A percentile compares a stretch with the other conserved stretches of the same genome.
phyloP scores from a whole-genome alignment of 495 filamentous ascomycete genomes.

The Penicillium malachiteum region DNA sequence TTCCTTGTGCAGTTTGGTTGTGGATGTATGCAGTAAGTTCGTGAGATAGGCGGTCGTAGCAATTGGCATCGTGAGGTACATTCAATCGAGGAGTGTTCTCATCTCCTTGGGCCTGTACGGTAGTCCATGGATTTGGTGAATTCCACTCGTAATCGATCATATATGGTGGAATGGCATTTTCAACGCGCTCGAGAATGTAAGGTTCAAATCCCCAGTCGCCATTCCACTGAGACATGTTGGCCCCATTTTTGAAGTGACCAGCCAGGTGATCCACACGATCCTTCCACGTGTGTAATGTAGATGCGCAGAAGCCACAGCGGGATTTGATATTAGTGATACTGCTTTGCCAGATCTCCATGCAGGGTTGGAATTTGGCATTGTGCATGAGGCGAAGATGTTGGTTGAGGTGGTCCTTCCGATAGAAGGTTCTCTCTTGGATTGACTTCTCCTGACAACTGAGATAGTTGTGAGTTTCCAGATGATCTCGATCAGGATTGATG shows the following conservation, averaged over 20 bases:
- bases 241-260: slow-evolving; percentile 70
- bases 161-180: slow-evolving; percentile 69
- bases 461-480: slow-evolving; percentile 75
- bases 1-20: slow-evolving; percentile 46
- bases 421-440: slow-evolving; percentile 73
- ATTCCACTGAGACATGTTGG: slow-evolving; percentile 73
- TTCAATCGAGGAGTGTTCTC: slow-evolving; percentile 19
- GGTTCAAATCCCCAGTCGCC: slow-evolving; percentile 79
- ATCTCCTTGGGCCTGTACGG: slow-evolving; percentile 19
- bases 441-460: slow-evolving; percentile 72
- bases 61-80: slow-evolving; percentile 41
- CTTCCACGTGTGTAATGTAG: slow-evolving; percentile 68
- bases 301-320: slow-evolving; percentile 71
- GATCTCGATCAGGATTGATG: slow-evolving; percentile 63
- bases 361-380: slow-evolving; percentile 62
- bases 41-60: slow-evolving; percentile 52
- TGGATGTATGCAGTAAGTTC: slow-evolving; percentile 59
- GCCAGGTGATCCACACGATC: slow-evolving; percentile 70
- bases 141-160: slow-evolving; percentile 45
- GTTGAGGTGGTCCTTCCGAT: slow-evolving; percentile 83
- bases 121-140: slow-evolving; percentile 38
- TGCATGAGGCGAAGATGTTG: slow-evolving; percentile 84
- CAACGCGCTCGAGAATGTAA: slow-evolving; percentile 63
- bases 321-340: slow-evolving; percentile 68
- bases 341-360: slow-evolving; percentile 79